These are phyloP conservation scores for Neurospora sublineolata DNA, from an alignment of 495 filamentous ascomycete species.

Conservation along the genomic window DNA sequence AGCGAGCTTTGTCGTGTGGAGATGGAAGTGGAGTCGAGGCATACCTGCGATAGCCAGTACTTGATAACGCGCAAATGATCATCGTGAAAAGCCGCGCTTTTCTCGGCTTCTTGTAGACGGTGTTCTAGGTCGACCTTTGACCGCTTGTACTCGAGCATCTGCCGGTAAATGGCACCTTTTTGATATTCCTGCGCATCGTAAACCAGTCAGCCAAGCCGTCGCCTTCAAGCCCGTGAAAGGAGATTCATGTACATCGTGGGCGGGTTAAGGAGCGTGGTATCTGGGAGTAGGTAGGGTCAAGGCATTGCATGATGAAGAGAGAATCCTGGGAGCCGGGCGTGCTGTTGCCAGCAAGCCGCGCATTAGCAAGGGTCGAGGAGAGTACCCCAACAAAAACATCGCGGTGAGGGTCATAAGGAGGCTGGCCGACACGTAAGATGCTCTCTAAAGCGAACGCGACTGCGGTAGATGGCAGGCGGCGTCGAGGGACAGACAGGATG, in stretches of 20 bases:
- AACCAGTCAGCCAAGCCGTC: conserved; percentile 23
- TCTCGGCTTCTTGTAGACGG: conserved; percentile 62
- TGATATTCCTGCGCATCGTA: conserved; percentile 60
- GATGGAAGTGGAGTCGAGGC: conserved; percentile 19
- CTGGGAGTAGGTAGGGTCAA: conserved; percentile 5
- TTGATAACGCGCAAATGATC: conserved; percentile 85
- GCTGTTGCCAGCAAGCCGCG: conserved; percentile 37
- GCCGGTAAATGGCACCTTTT: conserved; percentile 93
- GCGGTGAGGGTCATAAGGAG: conserved; percentile 8
- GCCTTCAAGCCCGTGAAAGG: conserved; percentile 10
- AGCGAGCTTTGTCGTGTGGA: conserved; percentile 16
- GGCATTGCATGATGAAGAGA: conserved; percentile 15
- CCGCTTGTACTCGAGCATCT: conserved; percentile 95
- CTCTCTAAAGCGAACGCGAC: conserved; percentile 6
- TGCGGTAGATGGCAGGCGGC: not conserved
- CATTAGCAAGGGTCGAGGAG: conserved; percentile 36
- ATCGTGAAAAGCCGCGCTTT: conserved; percentile 67
- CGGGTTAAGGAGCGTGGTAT: conserved; percentile 14
- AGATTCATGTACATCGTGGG: conserved; percentile 18
- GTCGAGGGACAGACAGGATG: conserved; percentile 1
- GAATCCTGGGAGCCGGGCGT: conserved; percentile 17
- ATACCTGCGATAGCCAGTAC: conserved; percentile 83
- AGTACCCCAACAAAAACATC: conserved; percentile 17
- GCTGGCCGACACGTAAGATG: conserved; percentile 9
- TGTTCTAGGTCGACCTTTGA: conserved; percentile 69